Conservation (phyloP, 306 rosid species). For the Rubus parviflorus region DNA sequence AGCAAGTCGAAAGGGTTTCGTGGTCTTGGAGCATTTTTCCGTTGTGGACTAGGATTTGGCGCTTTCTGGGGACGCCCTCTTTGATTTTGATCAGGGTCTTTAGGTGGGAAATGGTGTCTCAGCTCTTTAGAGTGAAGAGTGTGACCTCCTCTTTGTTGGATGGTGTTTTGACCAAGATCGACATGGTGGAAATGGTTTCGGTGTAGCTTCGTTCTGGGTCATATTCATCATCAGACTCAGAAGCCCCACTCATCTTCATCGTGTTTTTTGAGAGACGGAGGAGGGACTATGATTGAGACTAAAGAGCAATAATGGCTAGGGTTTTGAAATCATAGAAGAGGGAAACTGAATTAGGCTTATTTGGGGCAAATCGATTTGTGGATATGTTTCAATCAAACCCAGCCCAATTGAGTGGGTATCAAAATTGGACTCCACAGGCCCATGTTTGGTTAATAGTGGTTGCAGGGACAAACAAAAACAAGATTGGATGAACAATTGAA, state of each 20-base stretch:
- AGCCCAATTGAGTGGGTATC: too few relatives aligned
- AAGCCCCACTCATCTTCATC: not conserved
- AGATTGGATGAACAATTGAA: too few relatives aligned
- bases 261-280: not conserved
- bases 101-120: not conserved
- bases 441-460: too few relatives aligned
- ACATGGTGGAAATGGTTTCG: not conserved
- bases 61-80: not conserved
- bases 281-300: not conserved
- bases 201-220: not conserved
- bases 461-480: too few relatives aligned
- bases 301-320: not conserved
- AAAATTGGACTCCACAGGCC: too few relatives aligned
- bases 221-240: not conserved
- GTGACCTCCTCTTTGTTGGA: not conserved
- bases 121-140: not conserved
- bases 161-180: not conserved
- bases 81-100: not conserved
- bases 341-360: too few relatives aligned
- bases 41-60: not conserved
- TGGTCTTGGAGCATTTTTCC: not conserved
- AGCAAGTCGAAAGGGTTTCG: not conserved
- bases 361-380: too few relatives aligned
- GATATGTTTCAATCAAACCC: too few relatives aligned
- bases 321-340: not conserved